These are phyloP conservation scores for Globisporangium paddicum DNA, from an alignment of 352 stramenopile genomes.

Conservation along the genomic window DNA sequence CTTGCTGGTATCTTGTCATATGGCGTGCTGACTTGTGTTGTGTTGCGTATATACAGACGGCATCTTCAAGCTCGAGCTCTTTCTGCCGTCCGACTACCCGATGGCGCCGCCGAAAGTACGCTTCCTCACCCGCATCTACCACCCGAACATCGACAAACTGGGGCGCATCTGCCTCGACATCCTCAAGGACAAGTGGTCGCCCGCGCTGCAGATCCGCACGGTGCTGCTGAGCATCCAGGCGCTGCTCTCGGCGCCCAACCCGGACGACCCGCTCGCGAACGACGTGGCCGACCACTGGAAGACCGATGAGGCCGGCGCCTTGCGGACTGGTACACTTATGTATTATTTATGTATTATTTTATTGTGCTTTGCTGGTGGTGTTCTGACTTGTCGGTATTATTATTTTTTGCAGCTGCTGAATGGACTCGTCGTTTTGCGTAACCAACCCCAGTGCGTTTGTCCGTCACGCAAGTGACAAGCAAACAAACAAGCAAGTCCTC, in stretches of 20 bases:
- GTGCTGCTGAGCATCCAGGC: constrained; percentile 97
- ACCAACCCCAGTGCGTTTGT: constrained; percentile 15
- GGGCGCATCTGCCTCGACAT: constrained; percentile 98
- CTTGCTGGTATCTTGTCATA: not conserved
- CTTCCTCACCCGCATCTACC: constrained; percentile 98
- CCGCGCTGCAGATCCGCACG: constrained; percentile 97
- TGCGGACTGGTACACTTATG: constrained; percentile 65
- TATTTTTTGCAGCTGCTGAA: constrained; percentile 55
- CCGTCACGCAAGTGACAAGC: not conserved
- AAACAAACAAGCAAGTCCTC: not conserved
- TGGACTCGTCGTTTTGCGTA: constrained; percentile 69
- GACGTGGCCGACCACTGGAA: constrained; percentile 98
- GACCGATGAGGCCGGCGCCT: constrained; percentile 90
- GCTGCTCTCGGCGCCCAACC: constrained; percentile 95
- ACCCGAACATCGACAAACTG: constrained; percentile 98
- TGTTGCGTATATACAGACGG: constrained; percentile 44
- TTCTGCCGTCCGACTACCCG: constrained; percentile 96
- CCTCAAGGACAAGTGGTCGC: constrained; percentile 99
- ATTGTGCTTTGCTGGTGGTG: too few species aligned
- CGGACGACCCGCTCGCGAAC: constrained; percentile 96
- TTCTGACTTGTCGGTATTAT: too few species aligned
- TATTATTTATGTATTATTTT: not conserved
- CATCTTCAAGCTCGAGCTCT: constrained; percentile 96
- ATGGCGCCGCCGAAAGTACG: constrained; percentile 97
- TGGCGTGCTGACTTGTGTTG: not conserved